Conservation (phyloP, 164 flowering plant species). For the Umbellularia californica region DNA sequence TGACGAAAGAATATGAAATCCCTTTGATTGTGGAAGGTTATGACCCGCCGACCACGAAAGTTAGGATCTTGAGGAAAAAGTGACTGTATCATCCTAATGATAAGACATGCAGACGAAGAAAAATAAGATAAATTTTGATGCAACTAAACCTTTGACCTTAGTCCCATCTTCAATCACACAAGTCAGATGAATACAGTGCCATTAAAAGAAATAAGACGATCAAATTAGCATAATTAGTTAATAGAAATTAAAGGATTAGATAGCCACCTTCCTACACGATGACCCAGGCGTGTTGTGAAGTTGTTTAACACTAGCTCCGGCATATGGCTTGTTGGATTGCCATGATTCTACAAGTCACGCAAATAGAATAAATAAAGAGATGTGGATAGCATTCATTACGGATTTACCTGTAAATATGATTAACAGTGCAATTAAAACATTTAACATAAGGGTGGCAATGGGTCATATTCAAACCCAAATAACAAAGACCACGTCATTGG, state of each 20-base stretch:
- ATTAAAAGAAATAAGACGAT: not conserved
- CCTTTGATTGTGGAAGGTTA: slow-evolving; percentile 92
- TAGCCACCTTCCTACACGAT: slow-evolving; percentile 78
- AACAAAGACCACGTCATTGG: too few species aligned
- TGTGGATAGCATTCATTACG: not conserved
- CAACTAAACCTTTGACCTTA: not conserved
- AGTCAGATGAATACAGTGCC: not conserved
- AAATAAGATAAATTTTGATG: not conserved
- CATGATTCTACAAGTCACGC: slow-evolving; percentile 65
- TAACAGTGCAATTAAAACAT: too few species aligned
- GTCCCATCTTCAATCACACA: not conserved
- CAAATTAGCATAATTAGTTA: not conserved
- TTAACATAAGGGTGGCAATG: too few species aligned
- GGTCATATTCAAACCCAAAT: too few species aligned
- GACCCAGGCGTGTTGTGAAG: slow-evolving; percentile 88
- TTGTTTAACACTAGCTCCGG: slow-evolving; percentile 82
- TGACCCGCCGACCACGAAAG: slow-evolving; percentile 86
- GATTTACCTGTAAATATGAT: too few species aligned
- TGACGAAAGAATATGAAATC: slow-evolving; percentile 94
- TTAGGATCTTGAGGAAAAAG: slow-evolving; percentile 85
- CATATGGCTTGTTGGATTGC: slow-evolving; percentile 81
- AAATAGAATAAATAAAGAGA: slow-evolving; percentile 2
- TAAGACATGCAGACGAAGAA: slow-evolving; percentile 9
- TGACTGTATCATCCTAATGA: slow-evolving; percentile 66
- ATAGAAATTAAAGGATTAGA: slow-evolving; percentile 4